These are phyloP conservation scores for Phyllostachys edulis DNA, from an alignment of 176 grass and related monocot species.

Conservation along the genomic window DNA sequence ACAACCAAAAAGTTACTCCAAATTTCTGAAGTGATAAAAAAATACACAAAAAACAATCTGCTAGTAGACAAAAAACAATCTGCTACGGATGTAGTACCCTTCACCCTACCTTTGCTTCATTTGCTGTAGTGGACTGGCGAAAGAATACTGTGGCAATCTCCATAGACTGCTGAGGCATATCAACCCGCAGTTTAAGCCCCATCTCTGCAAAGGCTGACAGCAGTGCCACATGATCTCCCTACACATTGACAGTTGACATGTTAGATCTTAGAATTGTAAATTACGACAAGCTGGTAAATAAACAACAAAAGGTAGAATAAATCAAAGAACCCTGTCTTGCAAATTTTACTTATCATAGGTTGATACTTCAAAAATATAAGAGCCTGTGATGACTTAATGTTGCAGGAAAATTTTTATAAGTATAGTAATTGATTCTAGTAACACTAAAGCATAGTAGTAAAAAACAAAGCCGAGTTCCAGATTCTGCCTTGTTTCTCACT, in stretches of 20 bases:
- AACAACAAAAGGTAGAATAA: neutral
- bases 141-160: slow-evolving; percentile 82
- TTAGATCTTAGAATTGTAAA: slow-evolving; percentile 28
- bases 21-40: neutral
- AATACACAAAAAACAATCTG: neutral
- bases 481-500: neutral
- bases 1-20: slow-evolving; percentile 26
- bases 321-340: neutral
- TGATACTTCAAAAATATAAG: neutral
- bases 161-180: slow-evolving; percentile 96
- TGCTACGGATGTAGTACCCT: neutral
- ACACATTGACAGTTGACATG: slow-evolving; percentile 19
- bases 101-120: slow-evolving; percentile 62
- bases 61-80: neutral
- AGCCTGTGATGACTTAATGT: neutral
- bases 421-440: neutral
- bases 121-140: slow-evolving; percentile 70
- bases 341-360: neutral
- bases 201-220: slow-evolving; percentile 92
- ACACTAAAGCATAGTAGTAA: neutral
- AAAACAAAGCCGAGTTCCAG: neutral
- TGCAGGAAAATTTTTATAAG: neutral
- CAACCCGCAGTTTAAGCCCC: slow-evolving; percentile 94
- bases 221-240: slow-evolving; percentile 94
- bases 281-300: slow-evolving; percentile 2